A percentile compares a stretch with the other conserved stretches of the same genome.
Conservation (phyloP, 2,329 filamentous ascomycete genomes). For the Diaporthe sp. region DNA sequence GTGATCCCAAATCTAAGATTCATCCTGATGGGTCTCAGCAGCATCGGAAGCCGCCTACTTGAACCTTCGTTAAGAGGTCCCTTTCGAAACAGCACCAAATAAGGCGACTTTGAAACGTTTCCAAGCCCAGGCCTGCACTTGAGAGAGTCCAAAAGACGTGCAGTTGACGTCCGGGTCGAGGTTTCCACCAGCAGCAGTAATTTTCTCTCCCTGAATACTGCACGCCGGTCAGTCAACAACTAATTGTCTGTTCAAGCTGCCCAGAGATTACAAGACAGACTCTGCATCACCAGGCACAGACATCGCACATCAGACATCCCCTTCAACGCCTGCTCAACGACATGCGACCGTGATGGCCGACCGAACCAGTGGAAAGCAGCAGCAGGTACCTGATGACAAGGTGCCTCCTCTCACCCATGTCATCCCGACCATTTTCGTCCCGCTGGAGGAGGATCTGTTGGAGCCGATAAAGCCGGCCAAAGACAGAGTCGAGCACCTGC, state of each 20-base stretch:
- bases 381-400: constrained; percentile 32
- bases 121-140: background rate
- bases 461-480: constrained; percentile 44
- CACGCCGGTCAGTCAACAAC: background rate
- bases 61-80: background rate
- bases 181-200: background rate
- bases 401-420: constrained; percentile 47
- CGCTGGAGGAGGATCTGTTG: constrained; percentile 48
- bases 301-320: background rate
- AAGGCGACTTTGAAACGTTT: background rate
- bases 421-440: constrained; percentile 50
- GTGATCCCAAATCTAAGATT: too few species aligned
- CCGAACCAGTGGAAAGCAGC: background rate
- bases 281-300: background rate
- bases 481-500: constrained; percentile 46
- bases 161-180: background rate
- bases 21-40: background rate
- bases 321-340: background rate
- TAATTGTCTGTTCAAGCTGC: background rate
- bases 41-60: background rate
- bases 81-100: background rate
- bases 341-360: constrained; percentile 2
- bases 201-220: background rate
- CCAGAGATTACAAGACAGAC: background rate
- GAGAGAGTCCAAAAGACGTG: background rate